Conservation (phyloP, 306 rosid species). For the Fagus sylvatica region DNA sequence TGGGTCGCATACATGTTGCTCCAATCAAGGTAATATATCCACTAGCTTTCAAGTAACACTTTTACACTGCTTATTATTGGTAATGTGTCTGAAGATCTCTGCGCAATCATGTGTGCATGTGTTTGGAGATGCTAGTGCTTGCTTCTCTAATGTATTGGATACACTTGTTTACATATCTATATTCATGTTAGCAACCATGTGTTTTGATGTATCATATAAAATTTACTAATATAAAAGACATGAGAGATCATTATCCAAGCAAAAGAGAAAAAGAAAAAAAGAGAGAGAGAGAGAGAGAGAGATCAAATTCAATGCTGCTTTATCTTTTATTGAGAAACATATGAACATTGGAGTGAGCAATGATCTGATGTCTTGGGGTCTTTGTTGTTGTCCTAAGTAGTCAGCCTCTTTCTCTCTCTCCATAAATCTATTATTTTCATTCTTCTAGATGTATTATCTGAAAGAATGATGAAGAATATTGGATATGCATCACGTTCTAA, state of each 20-base stretch:
- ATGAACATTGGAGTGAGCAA: too few relatives aligned
- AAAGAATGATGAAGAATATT: background rate
- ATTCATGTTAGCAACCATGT: background rate
- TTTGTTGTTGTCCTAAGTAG: too few relatives aligned
- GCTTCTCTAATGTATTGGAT: background rate
- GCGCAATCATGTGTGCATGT: background rate
- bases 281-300: background rate
- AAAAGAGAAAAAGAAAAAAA: too few relatives aligned
- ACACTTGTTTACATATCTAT: background rate
- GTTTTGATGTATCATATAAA: background rate
- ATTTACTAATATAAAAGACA: too few relatives aligned
- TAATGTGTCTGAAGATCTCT: background rate
- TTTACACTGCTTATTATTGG: constrained; percentile 9
- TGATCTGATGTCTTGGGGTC: too few relatives aligned
- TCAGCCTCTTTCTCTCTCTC: background rate
- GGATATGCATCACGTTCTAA: background rate
- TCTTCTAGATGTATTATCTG: background rate
- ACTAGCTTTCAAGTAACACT: background rate
- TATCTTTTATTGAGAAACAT: background rate
- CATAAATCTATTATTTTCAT: background rate
- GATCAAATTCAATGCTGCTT: background rate
- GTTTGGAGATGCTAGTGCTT: background rate
- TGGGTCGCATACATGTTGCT: constrained; percentile 96
- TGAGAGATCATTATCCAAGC: background rate
- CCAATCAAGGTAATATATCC: constrained; percentile 78